Evolutionary conservation across 2,329 filamentous ascomycete genomes (phyloP), one percentile per base, ranked within the genome.

Genomic region (Trichophyton mentagrophytes): DNA sequence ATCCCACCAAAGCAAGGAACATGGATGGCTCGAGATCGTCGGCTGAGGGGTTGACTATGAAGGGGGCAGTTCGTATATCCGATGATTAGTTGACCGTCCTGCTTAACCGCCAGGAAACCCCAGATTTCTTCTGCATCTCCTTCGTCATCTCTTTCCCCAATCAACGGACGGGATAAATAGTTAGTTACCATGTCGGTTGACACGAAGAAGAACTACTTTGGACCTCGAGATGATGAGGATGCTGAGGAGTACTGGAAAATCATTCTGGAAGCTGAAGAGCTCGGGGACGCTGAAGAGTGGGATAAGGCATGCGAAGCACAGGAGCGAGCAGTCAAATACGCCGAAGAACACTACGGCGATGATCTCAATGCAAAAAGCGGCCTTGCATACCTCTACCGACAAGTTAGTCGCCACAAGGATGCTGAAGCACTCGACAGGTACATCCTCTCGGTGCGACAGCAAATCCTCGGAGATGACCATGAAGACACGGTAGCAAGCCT

Each of bases 381-480:
- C 11, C 49, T 53, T 13, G 49, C 49, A 15, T 53, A 53, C n/a
- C 17, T 53, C 49, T 53, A 53, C 22, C 49, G 49, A 8, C 49
- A 53, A 53, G 61, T 62, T 40, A 62, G 62, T 55, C 61, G 60
- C 55, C 66, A 61, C 49, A 63, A 61, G 38, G 60, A 64, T 60
- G 67, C 66, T 15, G 65, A 67, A 58, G 60, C 62, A 42, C 59
- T 69, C 11, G 22, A 65, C 40, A 22, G 59, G 51, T 60, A 61
- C 53, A 61, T 64, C n/a, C 36, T 70, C 25, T 61, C 63, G 57
- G 61, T 60, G 5, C 62, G 58, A 1, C 61, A 66, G 40, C 63
- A 44, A 46, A 38, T 64, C 30, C 61, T 68, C 13, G 67, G 68
- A 2, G 25, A 58, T 13, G 65, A 70, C 38, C 66, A 70, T 62